Evolutionary conservation across 140 eudicot species (phyloP).

Genomic region (Senecio squalidus): DNA sequence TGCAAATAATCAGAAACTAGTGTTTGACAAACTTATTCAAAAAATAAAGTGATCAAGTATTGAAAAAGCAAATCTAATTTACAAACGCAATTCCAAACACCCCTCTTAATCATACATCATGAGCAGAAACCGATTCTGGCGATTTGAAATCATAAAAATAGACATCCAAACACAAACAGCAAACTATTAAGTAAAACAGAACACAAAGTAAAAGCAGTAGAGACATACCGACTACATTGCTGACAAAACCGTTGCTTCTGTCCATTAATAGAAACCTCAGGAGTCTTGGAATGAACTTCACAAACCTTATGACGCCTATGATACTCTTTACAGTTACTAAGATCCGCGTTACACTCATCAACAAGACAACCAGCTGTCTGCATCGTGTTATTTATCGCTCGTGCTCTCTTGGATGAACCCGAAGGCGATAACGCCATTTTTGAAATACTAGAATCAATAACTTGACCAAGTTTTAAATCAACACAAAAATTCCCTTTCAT

Average conservation of each 20-base stretch:
- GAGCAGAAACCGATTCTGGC: no score
- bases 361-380: conserved; percentile 38
- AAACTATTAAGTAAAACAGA: not conserved
- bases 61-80: no score
- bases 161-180: conserved; percentile 2
- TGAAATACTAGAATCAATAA: conserved; percentile 29
- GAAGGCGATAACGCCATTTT: conserved; percentile 44
- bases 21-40: no score
- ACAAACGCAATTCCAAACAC: no score
- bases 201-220: not conserved
- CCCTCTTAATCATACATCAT: no score
- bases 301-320: conserved; percentile 73
- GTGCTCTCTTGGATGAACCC: conserved; percentile 47
- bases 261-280: conserved; percentile 45
- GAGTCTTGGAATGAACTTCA: conserved; percentile 58
- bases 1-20: no score
- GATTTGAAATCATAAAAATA: not conserved
- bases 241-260: conserved; percentile 62
- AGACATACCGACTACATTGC: conserved; percentile 63
- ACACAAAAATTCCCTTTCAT: conserved; percentile 40
- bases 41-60: no score
- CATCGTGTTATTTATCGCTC: conserved; percentile 24
- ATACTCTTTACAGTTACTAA: conserved; percentile 51
- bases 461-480: conserved; percentile 61
- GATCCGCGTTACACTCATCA: conserved; percentile 61